Percentiles rank a stretch among this genome's conserved stretches.
Conservation (phyloP, 352 stramenopile genomes). For the Phytophthora fragariae region DNA sequence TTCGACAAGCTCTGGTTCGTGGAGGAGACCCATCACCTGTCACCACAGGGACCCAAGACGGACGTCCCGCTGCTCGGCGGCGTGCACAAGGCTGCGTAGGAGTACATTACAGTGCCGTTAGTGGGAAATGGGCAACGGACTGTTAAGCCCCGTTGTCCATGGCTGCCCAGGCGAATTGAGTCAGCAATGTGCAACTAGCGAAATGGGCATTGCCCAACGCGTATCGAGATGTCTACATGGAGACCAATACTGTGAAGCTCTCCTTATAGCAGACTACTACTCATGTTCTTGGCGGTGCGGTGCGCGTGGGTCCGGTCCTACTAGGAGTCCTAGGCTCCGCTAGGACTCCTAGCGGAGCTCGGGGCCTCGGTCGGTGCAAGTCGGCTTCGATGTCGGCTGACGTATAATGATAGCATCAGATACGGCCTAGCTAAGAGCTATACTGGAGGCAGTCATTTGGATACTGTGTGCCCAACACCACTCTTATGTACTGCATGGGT, state of each 20-base stretch:
- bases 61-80: conserved; percentile 48
- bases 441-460: background rate
- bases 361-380: background rate
- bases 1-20: conserved; percentile 74
- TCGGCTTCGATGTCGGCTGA: background rate
- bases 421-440: too few species aligned
- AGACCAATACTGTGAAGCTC: background rate
- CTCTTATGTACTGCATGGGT: background rate
- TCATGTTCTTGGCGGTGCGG: background rate
- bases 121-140: background rate
- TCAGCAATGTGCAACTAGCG: conserved; percentile 2
- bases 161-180: background rate
- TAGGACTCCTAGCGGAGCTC: too few species aligned
- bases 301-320: too few species aligned
- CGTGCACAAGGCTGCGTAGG: conserved; percentile 3
- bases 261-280: background rate
- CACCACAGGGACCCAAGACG: conserved; percentile 56
- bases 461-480: background rate
- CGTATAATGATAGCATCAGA: background rate
- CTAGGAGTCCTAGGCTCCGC: too few species aligned
- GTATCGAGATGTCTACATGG: background rate
- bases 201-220: background rate
- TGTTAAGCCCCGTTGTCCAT: background rate
- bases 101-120: background rate
- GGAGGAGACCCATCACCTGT: conserved; percentile 75